These are phyloP conservation scores for Ashbya aceris DNA, from an alignment of 1,139 yeast genomes.

Conservation along the genomic window DNA sequence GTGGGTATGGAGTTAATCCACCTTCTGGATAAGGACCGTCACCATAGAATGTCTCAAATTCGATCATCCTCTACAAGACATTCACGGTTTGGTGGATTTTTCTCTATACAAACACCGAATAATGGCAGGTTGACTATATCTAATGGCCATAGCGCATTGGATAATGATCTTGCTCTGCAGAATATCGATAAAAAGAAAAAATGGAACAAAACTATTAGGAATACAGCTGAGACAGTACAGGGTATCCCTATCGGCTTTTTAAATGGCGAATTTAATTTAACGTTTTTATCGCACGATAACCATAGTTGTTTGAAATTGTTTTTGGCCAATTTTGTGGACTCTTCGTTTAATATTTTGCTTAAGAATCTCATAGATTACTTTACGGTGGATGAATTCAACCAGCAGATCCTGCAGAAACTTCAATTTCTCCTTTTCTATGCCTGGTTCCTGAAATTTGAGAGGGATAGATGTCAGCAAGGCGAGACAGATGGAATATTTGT, in stretches of 20 bases:
- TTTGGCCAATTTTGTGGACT: constrained; percentile 54
- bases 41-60: constrained; percentile 41
- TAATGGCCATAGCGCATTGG: constrained; percentile 60
- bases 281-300: constrained; percentile 30
- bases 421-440: constrained; percentile 55
- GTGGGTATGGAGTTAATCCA: constrained; percentile 39
- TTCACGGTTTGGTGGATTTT: constrained; percentile 81
- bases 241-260: constrained; percentile 28
- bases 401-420: constrained; percentile 29
- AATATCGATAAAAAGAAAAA: constrained; percentile 58
- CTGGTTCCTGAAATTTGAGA: constrained; percentile 56
- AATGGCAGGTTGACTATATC: constrained; percentile 58
- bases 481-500: constrained; percentile 32
- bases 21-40: constrained; percentile 50
- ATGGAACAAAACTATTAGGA: constrained; percentile 45
- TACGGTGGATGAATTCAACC: constrained; percentile 37
- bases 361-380: constrained; percentile 42
- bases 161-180: constrained; percentile 41
- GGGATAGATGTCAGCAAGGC: constrained; percentile 21
- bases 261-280: constrained; percentile 27
- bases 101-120: constrained; percentile 55
- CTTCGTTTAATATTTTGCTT: constrained; percentile 65
- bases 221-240: constrained; percentile 40
- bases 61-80: constrained; percentile 63
- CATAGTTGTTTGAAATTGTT: constrained; percentile 36